These are phyloP conservation scores for Heritiera fomes DNA, from an alignment of 345 rosid genomes.

Conservation along the genomic window DNA sequence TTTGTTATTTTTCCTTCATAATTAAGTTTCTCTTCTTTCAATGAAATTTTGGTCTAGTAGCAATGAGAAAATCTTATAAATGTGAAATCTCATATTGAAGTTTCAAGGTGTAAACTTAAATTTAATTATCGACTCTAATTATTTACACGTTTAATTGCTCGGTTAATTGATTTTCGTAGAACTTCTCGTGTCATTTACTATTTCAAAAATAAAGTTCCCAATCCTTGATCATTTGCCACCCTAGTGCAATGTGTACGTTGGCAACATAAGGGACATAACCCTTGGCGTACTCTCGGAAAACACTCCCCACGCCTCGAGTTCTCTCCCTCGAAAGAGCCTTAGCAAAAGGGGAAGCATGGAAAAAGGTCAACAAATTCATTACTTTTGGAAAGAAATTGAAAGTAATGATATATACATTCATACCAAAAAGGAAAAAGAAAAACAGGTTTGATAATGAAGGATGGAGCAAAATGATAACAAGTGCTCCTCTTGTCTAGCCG, in stretches of 20 bases:
- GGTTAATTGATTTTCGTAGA: too few relatives aligned
- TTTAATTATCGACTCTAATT: too few relatives aligned
- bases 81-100: too few relatives aligned
- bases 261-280: neutral
- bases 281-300: neutral
- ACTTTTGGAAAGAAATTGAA: neutral
- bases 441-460: neutral
- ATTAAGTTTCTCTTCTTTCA: too few relatives aligned
- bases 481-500: neutral
- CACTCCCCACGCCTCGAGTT: too few relatives aligned
- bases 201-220: neutral
- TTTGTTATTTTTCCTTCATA: too few relatives aligned
- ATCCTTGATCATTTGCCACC: neutral
- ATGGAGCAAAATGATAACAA: constrained; percentile 4
- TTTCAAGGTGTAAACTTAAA: too few relatives aligned
- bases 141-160: too few relatives aligned
- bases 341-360: neutral
- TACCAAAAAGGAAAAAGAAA: neutral
- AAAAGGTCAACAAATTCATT: neutral
- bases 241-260: neutral
- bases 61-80: too few relatives aligned
- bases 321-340: neutral
- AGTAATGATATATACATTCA: neutral
- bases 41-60: too few relatives aligned
- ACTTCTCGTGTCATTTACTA: too few relatives aligned